phyloP scores from a whole-genome alignment of 495 filamentous ascomycete species.

The Tuber calosporum region DNA sequence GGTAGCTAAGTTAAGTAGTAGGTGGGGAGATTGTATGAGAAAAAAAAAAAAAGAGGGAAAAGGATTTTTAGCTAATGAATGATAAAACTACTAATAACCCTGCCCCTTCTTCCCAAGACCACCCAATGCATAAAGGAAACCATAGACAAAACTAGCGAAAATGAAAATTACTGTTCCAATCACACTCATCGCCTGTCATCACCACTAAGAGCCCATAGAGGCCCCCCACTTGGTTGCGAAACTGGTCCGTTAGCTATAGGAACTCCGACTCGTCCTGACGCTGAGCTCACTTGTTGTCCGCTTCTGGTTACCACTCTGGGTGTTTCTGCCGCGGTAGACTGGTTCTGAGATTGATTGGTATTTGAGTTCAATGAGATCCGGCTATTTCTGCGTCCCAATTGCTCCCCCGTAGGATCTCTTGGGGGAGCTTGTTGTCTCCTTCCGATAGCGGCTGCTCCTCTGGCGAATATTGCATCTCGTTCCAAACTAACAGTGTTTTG shows the following conservation, averaged over 20 bases:
- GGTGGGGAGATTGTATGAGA: background rate
- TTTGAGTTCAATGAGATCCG: background rate
- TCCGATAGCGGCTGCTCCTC: background rate
- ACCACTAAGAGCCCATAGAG: background rate
- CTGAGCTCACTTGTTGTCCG: background rate
- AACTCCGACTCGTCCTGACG: background rate
- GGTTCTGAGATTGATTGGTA: background rate
- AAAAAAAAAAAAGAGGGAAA: background rate
- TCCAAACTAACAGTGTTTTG: background rate
- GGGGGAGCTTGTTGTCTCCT: background rate
- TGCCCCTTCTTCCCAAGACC: conserved; percentile 2
- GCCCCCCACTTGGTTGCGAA: background rate
- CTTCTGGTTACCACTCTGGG: background rate
- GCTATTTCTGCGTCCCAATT: background rate
- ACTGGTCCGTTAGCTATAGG: conserved; percentile 4
- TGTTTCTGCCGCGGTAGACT: background rate
- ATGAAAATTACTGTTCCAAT: background rate
- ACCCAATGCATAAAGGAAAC: conserved; percentile 5
- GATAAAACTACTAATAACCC: background rate
- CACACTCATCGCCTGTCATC: background rate
- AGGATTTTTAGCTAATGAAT: background rate
- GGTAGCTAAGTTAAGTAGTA: background rate
- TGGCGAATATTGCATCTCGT: background rate
- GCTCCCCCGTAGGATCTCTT: background rate
- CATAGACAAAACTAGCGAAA: background rate